Evolutionary conservation across 805 yeast species (phyloP).

Genomic region (Nakazawaea peltata): DNA sequence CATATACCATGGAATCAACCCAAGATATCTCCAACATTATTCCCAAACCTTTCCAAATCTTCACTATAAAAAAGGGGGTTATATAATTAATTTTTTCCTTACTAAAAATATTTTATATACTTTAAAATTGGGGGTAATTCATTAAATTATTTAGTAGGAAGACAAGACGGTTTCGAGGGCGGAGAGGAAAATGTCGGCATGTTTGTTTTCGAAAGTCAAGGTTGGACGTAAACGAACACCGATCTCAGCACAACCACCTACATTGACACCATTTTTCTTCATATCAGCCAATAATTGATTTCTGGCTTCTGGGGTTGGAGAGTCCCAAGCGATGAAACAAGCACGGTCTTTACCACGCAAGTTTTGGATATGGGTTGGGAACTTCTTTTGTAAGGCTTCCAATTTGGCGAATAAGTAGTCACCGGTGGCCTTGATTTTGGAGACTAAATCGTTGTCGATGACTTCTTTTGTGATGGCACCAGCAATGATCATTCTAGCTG

Average conservation of each 20-base stretch:
- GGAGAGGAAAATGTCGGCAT: constrained; percentile 48
- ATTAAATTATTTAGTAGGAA: not conserved
- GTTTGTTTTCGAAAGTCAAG: constrained; percentile 51
- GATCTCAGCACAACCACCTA: constrained; percentile 60
- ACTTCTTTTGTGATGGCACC: constrained; percentile 52
- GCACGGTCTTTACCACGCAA: constrained; percentile 60
- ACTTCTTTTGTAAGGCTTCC: constrained; percentile 27
- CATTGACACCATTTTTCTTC: constrained; percentile 49
- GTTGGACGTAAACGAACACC: constrained; percentile 61
- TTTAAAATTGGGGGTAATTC: not conserved
- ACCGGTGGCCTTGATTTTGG: constrained; percentile 43
- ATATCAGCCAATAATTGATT: constrained; percentile 35
- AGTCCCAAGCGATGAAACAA: constrained; percentile 61
- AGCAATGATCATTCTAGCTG: constrained; percentile 59
- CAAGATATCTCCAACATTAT: constrained; percentile 13
- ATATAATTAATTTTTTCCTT: too few relatives aligned
- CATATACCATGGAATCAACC: constrained; percentile 19
- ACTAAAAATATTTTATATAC: not conserved
- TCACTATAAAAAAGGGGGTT: too few relatives aligned
- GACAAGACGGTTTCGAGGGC: constrained; percentile 26
- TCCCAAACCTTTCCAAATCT: too few relatives aligned
- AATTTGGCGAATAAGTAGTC: constrained; percentile 41
- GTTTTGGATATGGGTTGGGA: constrained; percentile 34
- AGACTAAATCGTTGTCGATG: constrained; percentile 37
- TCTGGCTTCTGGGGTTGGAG: constrained; percentile 34